A percentile compares a stretch with the other conserved stretches of the same genome.
These are phyloP conservation scores for Aegilops longissima DNA, from an alignment of 176 grass and related monocot species.

Conservation along the genomic window DNA sequence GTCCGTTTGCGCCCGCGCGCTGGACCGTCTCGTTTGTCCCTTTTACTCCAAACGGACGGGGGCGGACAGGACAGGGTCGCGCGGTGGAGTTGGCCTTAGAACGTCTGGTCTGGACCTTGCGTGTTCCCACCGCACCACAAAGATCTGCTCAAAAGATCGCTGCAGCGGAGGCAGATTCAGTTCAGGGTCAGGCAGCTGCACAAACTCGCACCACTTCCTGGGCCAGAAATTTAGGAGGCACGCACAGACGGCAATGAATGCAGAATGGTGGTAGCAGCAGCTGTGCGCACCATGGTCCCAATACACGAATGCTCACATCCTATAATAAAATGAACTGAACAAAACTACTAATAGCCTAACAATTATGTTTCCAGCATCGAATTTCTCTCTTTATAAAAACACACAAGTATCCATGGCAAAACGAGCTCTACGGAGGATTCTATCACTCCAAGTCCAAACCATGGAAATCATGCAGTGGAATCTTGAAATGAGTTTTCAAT, in stretches of 20 bases:
- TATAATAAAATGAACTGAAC: background rate
- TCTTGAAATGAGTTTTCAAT: background rate
- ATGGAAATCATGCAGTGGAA: background rate
- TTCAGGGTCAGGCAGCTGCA: background rate
- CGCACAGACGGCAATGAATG: background rate
- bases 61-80: too few relatives aligned
- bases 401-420: background rate
- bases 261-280: background rate
- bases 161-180: background rate
- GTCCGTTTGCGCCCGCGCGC: too few relatives aligned
- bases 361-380: background rate
- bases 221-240: constrained; percentile 10
- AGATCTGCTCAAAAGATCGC: constrained; percentile 30
- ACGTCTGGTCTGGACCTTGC: background rate
- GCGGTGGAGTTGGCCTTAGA: too few relatives aligned
- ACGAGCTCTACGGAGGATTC: background rate
- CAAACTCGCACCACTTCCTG: background rate
- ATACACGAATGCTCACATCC: background rate
- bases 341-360: background rate
- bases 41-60: too few relatives aligned
- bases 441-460: background rate
- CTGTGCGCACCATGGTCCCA: constrained; percentile 25
- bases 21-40: too few relatives aligned
- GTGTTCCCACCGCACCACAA: constrained; percentile 14
- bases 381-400: background rate